Base-by-base conservation (phyloP, 1,284 basidiomycete genomes). In the Porphyrellus sp. region DNA sequence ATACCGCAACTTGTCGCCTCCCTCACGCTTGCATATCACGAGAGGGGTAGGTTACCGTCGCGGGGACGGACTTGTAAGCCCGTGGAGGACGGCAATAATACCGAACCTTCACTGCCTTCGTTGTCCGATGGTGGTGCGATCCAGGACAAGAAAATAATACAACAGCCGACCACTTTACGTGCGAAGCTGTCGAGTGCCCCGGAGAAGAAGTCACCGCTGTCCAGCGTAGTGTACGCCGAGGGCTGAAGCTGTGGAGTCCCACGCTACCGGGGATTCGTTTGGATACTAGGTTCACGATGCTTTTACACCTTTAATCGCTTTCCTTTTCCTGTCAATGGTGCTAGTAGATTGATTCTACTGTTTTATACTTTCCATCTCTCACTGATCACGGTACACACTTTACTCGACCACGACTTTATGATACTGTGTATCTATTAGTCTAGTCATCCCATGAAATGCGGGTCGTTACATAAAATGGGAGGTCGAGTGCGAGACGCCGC, bases 1-100 rank as follows among this genome's bases (percentile, higher is more conserved):
- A 65, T 70, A 48, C 60, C 69, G 0, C 65, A 68, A 40, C 68
- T 68, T 13, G 67, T 70, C n/a, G 65, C 65, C 21, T 57, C 63
- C 13, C 60, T 68, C 16, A 67, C 48, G 1, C 61, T 68, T 40
- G 63, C 64, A 21, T 40, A 65, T 47, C 65, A 34, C 39, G 68
- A 70, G n/a, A 56, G 54, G 34, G 46, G 49, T 25, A 54, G 56
- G 43, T n/a, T 44, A 35, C 60, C 57, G 12, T 9, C 38, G 23
- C 68, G 68, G 3, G 61, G 58, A 25, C 62, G 64, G 27, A 24
- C 47, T n/a, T 37, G 15, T 7, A 57, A 47, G 21, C 34, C 39
- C 7, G 7, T 25, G 15, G 53, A 52, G 8, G 42, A 33, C 9
- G 52, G 37, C 43, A 50, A 47, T 44, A 51, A 61, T 46, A 46